phyloP scores from a whole-genome alignment of 2,329 filamentous ascomycete genomes.

The Colletotrichum agaves region DNA sequence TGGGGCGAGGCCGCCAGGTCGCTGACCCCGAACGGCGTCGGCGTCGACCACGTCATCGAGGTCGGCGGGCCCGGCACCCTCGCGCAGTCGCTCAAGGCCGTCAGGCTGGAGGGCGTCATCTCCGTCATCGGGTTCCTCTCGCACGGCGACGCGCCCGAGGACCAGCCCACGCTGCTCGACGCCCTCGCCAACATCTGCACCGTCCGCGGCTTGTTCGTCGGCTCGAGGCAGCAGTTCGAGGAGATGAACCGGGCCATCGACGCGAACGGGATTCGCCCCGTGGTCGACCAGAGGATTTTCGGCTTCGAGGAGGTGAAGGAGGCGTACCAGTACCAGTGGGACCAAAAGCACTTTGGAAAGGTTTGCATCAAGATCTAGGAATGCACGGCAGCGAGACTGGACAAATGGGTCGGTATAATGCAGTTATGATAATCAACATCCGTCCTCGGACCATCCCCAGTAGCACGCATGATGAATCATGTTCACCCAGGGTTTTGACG shows the following conservation, averaged over 20 bases:
- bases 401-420: constrained; percentile 6
- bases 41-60: constrained; percentile 61
- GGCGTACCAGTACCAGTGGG: constrained; percentile 34
- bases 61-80: constrained; percentile 58
- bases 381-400: neutral
- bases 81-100: constrained; percentile 55
- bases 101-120: constrained; percentile 60
- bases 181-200: constrained; percentile 34
- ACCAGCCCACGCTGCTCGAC: constrained; percentile 32
- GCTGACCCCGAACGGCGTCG: constrained; percentile 53
- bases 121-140: constrained; percentile 47
- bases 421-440: neutral
- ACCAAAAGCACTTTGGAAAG: constrained; percentile 34
- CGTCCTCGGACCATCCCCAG: neutral
- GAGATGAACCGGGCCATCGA: constrained; percentile 36
- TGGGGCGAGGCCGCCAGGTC: constrained; percentile 58
- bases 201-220: constrained; percentile 30
- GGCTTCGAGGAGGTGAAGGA: constrained; percentile 37
- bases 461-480: too few species aligned
- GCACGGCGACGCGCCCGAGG: constrained; percentile 5
- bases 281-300: constrained; percentile 28
- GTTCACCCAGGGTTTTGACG: too few species aligned
- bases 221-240: constrained; percentile 35
- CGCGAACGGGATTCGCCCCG: constrained; percentile 30
- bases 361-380: constrained; percentile 29